phyloP scores from a whole-genome alignment of 345 rosid genomes.

The Orychophragmus violaceus region DNA sequence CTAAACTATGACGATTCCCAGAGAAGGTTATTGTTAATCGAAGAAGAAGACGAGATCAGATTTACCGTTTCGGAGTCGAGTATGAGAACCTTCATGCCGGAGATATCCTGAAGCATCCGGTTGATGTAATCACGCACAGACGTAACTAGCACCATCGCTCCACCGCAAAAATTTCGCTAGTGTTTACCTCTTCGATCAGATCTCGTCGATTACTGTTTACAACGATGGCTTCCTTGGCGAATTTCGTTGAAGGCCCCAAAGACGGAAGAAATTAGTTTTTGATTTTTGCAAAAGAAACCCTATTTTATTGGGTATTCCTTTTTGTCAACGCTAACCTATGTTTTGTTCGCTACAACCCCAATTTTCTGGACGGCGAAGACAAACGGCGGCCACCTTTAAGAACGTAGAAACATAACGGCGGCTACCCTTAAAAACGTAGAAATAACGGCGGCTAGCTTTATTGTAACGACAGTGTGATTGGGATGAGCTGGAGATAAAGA shows the following conservation, averaged over 20 bases:
- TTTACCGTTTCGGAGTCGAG: slow-evolving; percentile 92
- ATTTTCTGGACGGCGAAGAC: background rate
- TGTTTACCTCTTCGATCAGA: slow-evolving; percentile 14
- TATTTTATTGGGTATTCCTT: background rate
- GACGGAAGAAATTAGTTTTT: background rate
- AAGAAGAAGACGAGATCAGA: background rate
- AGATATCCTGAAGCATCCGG: slow-evolving; percentile 90
- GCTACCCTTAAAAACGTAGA: no score
- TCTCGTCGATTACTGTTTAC: slow-evolving; percentile 2
- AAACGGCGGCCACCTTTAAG: background rate
- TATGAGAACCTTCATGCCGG: slow-evolving; percentile 99
- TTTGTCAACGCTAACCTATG: background rate
- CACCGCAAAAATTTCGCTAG: background rate
- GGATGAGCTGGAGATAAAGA: no score
- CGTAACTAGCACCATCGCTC: slow-evolving; percentile 64
- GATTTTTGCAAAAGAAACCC: background rate
- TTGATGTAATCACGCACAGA: slow-evolving; percentile 86
- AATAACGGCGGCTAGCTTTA: background rate
- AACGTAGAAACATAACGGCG: no score
- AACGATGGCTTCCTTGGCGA: background rate
- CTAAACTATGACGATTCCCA: background rate
- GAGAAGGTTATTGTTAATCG: background rate
- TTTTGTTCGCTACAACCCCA: background rate
- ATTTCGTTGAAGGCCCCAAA: no score
- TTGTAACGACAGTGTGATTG: no score